A percentile compares a stretch with the other conserved stretches of the same genome.
phyloP scores from a whole-genome alignment of 208 protist species.

The Crithidia expoeki region DNA sequence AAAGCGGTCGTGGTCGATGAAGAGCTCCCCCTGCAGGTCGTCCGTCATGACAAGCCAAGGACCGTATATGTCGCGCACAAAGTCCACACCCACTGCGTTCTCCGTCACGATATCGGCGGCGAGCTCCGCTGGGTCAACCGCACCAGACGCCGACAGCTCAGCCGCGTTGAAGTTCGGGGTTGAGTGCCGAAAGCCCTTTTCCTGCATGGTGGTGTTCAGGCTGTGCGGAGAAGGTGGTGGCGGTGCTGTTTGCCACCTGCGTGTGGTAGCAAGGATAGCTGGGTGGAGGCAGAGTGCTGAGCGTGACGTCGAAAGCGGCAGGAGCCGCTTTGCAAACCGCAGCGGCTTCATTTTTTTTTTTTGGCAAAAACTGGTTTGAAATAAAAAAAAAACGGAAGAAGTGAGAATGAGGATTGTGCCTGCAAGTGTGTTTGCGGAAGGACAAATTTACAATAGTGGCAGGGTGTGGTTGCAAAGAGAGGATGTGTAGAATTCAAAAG shows the following conservation, averaged over 20 bases:
- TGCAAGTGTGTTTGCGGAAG: no score
- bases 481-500: no score
- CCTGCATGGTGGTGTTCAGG: conserved; percentile 34
- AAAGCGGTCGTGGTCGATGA: conserved; percentile 84
- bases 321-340: not conserved
- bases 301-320: not conserved
- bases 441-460: no score
- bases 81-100: conserved; percentile 58
- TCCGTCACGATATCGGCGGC: conserved; percentile 63
- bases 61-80: conserved; percentile 74
- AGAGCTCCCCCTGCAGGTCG: conserved; percentile 85
- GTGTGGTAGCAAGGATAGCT: not conserved
- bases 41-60: conserved; percentile 90
- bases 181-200: conserved; percentile 61
- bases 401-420: no score
- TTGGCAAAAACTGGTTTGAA: not conserved
- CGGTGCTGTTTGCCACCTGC: not conserved
- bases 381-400: not conserved
- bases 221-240: not conserved
- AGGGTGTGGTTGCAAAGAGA: no score
- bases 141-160: conserved; percentile 31
- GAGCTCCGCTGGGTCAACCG: conserved; percentile 27
- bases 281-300: not conserved
- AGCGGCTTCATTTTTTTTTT: not conserved
- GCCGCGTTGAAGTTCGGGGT: conserved; percentile 76